Base-by-base conservation (phyloP, 495 filamentous ascomycete species). In the Amniculicola lignicola region DNA sequence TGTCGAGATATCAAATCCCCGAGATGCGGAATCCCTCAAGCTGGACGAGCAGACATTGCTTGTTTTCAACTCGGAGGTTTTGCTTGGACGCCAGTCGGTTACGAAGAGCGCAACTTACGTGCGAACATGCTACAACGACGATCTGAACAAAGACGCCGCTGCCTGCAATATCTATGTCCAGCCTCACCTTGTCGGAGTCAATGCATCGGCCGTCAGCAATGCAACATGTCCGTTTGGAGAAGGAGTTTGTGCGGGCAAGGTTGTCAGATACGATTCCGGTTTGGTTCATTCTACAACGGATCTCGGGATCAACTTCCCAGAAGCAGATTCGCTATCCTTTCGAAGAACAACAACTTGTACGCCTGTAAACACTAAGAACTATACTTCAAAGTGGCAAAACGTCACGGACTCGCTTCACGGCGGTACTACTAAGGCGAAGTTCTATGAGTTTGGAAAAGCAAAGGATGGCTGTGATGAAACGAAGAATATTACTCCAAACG, bases 261-360 rank as follows among this genome's bases (percentile, higher is more conserved):
- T 44, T 1, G 33, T 57, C 4, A 16, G 33, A 23, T 47, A 49
- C 21, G 59, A 63, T 19, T 59, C 59, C 2, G 63, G 59, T 0
- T 21, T 22, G 19, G 14, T 66, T 14, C 24, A 59, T 21, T 63
- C 59, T 4, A 29, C 59, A 19, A 14, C 24, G 1, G 51, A 63
- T 37, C 33, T 66, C 0, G 63, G 63, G 11, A 55, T 66, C 53
- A 66, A 66, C 43, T 39, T 27, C 23, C 59, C 46, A 4, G 19
- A 31, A 15, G 31, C 29, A 27, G 44, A 63, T 18, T 42, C 39
- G 1, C 43, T 60, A 0, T 44, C 36, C 1, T 40, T 58, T 15
- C 43, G 57, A 5, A 23, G 42, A 24, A 46, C 61, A 37, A 56
- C 57, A 2, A 54, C 36, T 15, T 64, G 61, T 49, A 57, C 61